phyloP scores from a whole-genome alignment of 2,329 filamentous ascomycete genomes.

The Sporothrix phasma region DNA sequence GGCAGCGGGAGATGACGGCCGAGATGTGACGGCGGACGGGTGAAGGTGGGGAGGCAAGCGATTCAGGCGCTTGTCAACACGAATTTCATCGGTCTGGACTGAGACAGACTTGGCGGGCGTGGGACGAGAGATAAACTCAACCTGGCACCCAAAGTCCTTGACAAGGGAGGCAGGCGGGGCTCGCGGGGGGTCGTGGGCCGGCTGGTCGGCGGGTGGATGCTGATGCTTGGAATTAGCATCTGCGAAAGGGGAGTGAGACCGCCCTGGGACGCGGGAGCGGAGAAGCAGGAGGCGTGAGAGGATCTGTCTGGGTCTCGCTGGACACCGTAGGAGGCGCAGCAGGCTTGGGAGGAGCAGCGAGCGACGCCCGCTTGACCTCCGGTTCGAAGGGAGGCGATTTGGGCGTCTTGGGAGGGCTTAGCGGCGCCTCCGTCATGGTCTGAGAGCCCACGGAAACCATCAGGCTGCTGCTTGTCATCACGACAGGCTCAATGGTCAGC shows the following conservation, averaged over 20 bases:
- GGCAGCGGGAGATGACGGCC: conserved; percentile 43
- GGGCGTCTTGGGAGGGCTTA: conserved; percentile 57
- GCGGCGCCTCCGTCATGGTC: conserved; percentile 51
- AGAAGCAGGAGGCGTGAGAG: conserved; percentile 20
- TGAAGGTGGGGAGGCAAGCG: conserved; percentile 69
- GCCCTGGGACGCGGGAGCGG: conserved; percentile 1
- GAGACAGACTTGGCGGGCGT: conserved; percentile 43
- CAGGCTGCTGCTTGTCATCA: conserved; percentile 26
- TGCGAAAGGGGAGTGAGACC: conserved; percentile 19
- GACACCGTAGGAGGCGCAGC: conserved; percentile 35
- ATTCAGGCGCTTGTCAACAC: conserved; percentile 66
- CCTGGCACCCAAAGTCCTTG: conserved; percentile 78
- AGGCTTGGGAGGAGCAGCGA: conserved; percentile 18
- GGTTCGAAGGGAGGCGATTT: conserved; percentile 36
- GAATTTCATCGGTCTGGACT: conserved; percentile 85
- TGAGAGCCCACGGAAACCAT: conserved; percentile 60
- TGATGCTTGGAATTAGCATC: conserved; percentile 69
- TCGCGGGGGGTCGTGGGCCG: conserved; percentile 69
- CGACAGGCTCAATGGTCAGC: conserved; percentile 38
- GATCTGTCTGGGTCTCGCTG: conserved; percentile 53
- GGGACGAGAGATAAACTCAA: conserved; percentile 44
- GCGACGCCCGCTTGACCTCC: conserved; percentile 19
- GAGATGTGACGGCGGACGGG: conserved; percentile 61
- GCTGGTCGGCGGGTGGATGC: conserved; percentile 79
- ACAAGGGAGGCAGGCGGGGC: conserved; percentile 68